A percentile compares a stretch with the other conserved stretches of the same genome.
Conservation (phyloP, 345 rosid species). For the Salix dunnii region DNA sequence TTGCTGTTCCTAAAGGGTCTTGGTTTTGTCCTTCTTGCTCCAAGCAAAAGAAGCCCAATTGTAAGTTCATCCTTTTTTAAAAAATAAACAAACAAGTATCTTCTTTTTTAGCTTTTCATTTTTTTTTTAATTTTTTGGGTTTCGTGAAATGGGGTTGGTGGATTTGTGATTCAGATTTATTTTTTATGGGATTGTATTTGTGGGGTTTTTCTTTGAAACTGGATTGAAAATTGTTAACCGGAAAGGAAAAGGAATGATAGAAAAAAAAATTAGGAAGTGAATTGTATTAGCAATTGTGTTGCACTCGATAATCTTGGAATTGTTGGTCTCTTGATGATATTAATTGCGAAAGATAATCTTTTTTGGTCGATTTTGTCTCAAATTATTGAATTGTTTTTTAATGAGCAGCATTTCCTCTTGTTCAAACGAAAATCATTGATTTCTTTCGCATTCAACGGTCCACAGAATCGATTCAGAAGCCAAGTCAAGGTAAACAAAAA, state of each 20-base stretch:
- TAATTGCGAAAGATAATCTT: background rate
- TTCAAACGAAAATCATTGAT: constrained; percentile 32
- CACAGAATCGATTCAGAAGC: constrained; percentile 4
- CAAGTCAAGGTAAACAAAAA: constrained; percentile 5
- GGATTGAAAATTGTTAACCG: background rate
- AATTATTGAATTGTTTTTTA: background rate
- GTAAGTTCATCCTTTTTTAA: background rate
- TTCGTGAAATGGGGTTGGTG: background rate
- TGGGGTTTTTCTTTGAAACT: background rate
- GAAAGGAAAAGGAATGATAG: background rate
- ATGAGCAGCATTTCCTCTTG: constrained; percentile 28
- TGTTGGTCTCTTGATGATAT: background rate
- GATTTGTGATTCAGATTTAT: background rate
- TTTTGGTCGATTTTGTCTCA: background rate
- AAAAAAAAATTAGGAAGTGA: background rate
- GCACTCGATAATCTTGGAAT: background rate
- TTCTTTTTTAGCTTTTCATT: background rate
- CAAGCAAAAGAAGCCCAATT: constrained; percentile 7
- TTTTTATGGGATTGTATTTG: background rate
- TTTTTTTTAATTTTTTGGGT: background rate
- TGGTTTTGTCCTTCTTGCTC: constrained; percentile 34
- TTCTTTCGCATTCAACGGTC: constrained; percentile 30
- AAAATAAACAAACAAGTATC: background rate
- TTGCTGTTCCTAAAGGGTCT: constrained; percentile 25
- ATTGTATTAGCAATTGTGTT: background rate